Evolutionary conservation across 2,329 filamentous ascomycete species (phyloP), one percentile per base, ranked within the genome.

Genomic region (Xenosphaeropsis pyriputrescens): DNA sequence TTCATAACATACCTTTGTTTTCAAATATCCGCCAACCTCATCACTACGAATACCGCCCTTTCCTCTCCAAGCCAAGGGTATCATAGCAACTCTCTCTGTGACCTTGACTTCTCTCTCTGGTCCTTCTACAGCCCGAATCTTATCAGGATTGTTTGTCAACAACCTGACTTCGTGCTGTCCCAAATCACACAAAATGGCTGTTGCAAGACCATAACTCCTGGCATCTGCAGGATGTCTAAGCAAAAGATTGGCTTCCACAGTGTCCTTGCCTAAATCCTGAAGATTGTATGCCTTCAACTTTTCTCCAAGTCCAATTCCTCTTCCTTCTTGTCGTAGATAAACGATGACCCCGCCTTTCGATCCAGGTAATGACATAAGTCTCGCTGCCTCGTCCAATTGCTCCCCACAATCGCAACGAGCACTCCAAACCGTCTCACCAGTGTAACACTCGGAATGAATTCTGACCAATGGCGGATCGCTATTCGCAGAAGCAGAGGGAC

Each of bases 271-370:
- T 18, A 98, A 65, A 60, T 98, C 91, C 57, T 98, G 91, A 32
- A 98, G 66, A 53, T 98, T 98, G 60, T 98, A 98, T 4, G 91
- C 91, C 61, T 98, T 96, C 30, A 98, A 69, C 60, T 98, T 98
- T 62, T 94, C 88, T 2, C 85, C 81, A 0, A 98, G 69, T 0
- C 91, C 91, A 46, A 98, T 98, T 2, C 91, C 91, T 17, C 91
- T 82, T 0, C 91, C 91, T 62, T 98, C 91, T 59, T 98, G 91
- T 16, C 91, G 79, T 16, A 98, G 68, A 54, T 98, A 98, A 49
- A 98, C 79, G 47, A 98, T 94, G 38, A 94, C 86, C 26, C 91
- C 91, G 13, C 88, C 88, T 2, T 67, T 64, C 2, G 71, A 48
- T 67, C 66, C 56, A 8, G 75, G 78, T 18, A 86, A 64, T 13